phyloP scores from a whole-genome alignment of 495 filamentous ascomycete genomes.

The Trichoderma orchidacearum region DNA sequence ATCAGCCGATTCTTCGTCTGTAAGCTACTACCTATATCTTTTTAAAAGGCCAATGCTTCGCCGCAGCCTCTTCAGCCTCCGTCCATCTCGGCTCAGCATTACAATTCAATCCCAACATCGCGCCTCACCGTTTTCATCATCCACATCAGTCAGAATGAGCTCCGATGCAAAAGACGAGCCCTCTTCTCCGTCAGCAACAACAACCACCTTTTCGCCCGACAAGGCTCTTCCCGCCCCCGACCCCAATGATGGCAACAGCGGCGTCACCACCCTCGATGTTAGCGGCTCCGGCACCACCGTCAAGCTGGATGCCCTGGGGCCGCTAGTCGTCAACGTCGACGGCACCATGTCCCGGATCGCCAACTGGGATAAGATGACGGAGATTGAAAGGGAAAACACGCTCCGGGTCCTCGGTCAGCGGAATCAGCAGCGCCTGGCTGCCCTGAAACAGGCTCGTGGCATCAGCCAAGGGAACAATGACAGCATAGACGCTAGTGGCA shows the following conservation, averaged over 20 bases:
- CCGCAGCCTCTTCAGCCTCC: neutral
- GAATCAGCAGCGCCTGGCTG: constrained; percentile 46
- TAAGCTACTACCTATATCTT: too few relatives aligned
- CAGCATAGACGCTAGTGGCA: neutral
- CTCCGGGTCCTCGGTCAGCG: constrained; percentile 47
- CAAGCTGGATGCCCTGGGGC: constrained; percentile 45
- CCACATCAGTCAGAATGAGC: neutral
- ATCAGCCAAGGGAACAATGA: constrained; percentile 3
- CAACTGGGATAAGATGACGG: constrained; percentile 56
- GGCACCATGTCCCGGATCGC: constrained; percentile 49
- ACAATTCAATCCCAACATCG: neutral
- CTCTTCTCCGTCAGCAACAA: neutral
- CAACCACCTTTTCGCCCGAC: constrained; percentile 2
- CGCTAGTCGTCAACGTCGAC: constrained; percentile 55
- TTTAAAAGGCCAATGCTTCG: neutral
- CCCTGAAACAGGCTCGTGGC: constrained; percentile 24
- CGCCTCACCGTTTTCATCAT: neutral
- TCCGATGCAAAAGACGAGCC: neutral
- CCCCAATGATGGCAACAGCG: neutral
- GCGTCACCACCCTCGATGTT: constrained; percentile 27
- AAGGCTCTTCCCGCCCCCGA: constrained; percentile 12
- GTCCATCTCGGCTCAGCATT: neutral
- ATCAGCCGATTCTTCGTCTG: too few relatives aligned
- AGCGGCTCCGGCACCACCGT: constrained; percentile 34
- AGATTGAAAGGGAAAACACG: constrained; percentile 46